These are phyloP conservation scores for Byssothecium circinans DNA, from an alignment of 2,329 filamentous ascomycete genomes.

Conservation along the genomic window DNA sequence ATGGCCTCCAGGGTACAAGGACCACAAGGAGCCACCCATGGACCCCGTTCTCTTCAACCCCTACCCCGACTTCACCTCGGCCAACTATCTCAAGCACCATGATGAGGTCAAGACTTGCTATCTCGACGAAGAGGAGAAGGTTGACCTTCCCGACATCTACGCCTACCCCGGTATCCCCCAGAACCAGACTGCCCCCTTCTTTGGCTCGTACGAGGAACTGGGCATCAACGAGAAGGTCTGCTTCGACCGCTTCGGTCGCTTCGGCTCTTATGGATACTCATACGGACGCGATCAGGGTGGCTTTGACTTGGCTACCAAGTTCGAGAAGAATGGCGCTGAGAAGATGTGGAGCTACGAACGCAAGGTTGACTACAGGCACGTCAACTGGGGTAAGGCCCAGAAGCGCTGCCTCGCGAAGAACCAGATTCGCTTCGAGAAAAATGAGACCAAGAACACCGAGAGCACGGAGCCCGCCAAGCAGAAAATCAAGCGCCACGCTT, in stretches of 20 bases:
- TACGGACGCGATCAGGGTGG: conserved; percentile 50
- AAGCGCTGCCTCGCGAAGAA: conserved; percentile 54
- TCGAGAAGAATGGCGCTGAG: conserved; percentile 49
- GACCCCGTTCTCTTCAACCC: conserved; percentile 49
- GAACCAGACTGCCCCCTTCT: conserved; percentile 52
- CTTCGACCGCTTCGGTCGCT: conserved; percentile 54
- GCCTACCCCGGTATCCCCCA: conserved; percentile 61
- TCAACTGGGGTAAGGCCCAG: conserved; percentile 54
- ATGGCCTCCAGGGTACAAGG: conserved; percentile 36
- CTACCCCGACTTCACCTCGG: conserved; percentile 48
- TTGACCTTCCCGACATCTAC: conserved; percentile 63
- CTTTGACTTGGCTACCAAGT: conserved; percentile 52
- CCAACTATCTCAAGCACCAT: conserved; percentile 52
- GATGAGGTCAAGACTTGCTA: conserved; percentile 63
- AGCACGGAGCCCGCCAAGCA: conserved; percentile 40
- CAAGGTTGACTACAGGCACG: conserved; percentile 51
- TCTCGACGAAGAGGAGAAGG: conserved; percentile 61
- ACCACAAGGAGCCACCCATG: conserved; percentile 42
- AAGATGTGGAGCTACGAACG: conserved; percentile 54
- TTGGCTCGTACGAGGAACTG: conserved; percentile 52
- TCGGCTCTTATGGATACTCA: conserved; percentile 55
- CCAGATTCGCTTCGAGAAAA: conserved; percentile 48
- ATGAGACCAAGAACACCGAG: conserved; percentile 21
- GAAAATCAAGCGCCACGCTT: conserved; percentile 66
- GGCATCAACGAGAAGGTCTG: conserved; percentile 53